These are phyloP conservation scores for Suaeda aralocaspica DNA, from an alignment of 148 eudicot species.

Conservation along the genomic window DNA sequence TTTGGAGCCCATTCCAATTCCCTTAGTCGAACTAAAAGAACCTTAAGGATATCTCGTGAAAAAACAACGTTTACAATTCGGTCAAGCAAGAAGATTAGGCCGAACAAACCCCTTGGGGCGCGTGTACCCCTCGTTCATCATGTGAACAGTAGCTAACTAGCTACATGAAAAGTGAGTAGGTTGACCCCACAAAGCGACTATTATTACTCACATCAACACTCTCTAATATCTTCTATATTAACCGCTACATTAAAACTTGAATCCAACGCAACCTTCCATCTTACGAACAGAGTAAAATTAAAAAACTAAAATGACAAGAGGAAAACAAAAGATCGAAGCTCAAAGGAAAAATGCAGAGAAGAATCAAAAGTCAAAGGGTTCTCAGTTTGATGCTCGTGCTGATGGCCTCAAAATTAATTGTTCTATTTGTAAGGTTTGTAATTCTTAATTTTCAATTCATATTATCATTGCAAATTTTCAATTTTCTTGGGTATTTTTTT, in stretches of 20 bases:
- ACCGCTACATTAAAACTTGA: neutral
- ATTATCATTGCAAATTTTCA: neutral
- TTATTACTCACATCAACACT: too few species aligned
- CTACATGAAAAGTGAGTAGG: too few species aligned
- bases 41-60: too few species aligned
- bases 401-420: conserved; percentile 75
- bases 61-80: too few species aligned
- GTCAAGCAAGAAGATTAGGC: too few species aligned
- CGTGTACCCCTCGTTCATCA: too few species aligned
- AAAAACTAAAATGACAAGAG: conserved; percentile 54
- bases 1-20: too few species aligned
- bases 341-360: conserved; percentile 65
- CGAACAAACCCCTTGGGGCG: too few species aligned
- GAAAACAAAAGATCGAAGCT: conserved; percentile 82
- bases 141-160: too few species aligned
- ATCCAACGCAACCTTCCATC: neutral
- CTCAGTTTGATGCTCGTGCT: conserved; percentile 77
- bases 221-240: too few species aligned
- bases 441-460: neutral
- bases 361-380: conserved; percentile 62
- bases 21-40: too few species aligned
- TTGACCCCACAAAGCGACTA: too few species aligned
- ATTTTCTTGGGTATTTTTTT: neutral
- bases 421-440: conserved; percentile 60
- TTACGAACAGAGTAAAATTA: neutral